Conservation (phyloP, 768 basidiomycete genomes). For the Trametes maxima region DNA sequence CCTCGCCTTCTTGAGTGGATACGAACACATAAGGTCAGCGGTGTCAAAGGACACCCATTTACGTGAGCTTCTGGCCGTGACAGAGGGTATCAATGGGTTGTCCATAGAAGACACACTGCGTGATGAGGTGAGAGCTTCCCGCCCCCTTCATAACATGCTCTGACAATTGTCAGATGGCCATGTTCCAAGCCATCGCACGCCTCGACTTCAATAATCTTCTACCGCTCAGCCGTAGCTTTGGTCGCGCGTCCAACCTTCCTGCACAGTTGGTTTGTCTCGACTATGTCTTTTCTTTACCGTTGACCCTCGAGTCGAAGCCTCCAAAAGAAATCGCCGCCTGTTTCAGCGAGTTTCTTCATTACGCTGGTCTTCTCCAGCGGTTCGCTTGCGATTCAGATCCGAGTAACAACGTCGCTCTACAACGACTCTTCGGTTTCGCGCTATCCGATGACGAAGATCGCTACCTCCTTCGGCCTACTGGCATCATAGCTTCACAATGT, state of each 20-base stretch:
- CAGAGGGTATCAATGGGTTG: not conserved
- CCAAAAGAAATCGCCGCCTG: not conserved
- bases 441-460: not conserved
- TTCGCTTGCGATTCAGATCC: constrained; percentile 16
- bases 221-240: constrained; percentile 37
- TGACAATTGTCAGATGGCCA: not conserved
- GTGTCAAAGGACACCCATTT: constrained; percentile 26
- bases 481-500: not conserved
- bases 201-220: constrained; percentile 32
- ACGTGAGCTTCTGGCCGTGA: not conserved
- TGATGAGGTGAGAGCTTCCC: not conserved
- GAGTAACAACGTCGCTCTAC: not conserved
- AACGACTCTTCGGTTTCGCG: not conserved
- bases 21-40: not conserved
- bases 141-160: not conserved
- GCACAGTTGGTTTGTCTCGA: constrained; percentile 31
- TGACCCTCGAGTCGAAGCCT: not conserved
- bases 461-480: not conserved
- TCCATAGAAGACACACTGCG: not conserved
- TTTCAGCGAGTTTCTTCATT: not conserved
- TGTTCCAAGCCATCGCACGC: not conserved
- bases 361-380: constrained; percentile 25
- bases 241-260: constrained; percentile 25
- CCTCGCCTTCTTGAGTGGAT: constrained; percentile 39
- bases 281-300: not conserved